Evolutionary conservation across 495 filamentous ascomycete species (phyloP).

Genomic region (Penicillium arizonense): DNA sequence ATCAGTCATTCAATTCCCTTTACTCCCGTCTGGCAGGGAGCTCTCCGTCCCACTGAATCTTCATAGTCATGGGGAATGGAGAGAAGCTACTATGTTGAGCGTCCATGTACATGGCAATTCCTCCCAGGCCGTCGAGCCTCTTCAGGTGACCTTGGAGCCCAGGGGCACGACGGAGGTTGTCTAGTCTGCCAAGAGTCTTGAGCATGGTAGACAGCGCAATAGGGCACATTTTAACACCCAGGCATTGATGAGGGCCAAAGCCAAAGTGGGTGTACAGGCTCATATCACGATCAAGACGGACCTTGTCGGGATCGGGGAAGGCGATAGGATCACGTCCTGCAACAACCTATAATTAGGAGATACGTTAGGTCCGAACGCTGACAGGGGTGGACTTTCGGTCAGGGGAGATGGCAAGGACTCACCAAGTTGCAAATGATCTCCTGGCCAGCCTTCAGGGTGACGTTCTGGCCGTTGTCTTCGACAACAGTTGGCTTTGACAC

Average conservation of each 20-base stretch:
- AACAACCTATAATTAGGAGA: constrained; percentile 26
- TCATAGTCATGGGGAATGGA: constrained; percentile 68
- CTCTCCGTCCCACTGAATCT: constrained; percentile 48
- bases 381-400: background rate
- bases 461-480: constrained; percentile 38
- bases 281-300: constrained; percentile 63
- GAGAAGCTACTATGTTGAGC: constrained; percentile 68
- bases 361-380: background rate
- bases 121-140: constrained; percentile 54
- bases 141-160: constrained; percentile 70
- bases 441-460: constrained; percentile 47
- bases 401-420: constrained; percentile 4
- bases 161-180: constrained; percentile 58
- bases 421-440: constrained; percentile 50
- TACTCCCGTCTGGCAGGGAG: constrained; percentile 21
- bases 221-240: constrained; percentile 57
- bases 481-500: constrained; percentile 39
- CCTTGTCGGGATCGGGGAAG: constrained; percentile 65
- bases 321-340: constrained; percentile 54
- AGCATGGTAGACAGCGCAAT: constrained; percentile 63
- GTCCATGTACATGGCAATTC: constrained; percentile 64
- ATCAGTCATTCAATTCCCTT: background rate
- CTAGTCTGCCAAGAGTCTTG: constrained; percentile 49
- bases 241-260: constrained; percentile 55
- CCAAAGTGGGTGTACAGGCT: constrained; percentile 65